phyloP scores from a whole-genome alignment of 768 basidiomycete species.

The Ramaria sp. region DNA sequence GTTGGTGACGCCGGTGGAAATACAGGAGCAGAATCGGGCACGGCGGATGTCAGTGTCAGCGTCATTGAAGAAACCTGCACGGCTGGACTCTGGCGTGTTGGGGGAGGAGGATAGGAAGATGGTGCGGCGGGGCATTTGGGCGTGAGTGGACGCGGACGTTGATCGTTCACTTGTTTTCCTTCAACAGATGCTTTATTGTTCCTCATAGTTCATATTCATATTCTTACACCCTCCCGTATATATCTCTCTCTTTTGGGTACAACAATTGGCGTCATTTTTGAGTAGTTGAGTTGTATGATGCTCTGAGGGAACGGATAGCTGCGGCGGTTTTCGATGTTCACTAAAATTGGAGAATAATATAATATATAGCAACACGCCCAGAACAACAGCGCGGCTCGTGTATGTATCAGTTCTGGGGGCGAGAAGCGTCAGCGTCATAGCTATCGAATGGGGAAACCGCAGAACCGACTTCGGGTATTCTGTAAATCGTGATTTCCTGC shows the following conservation, averaged over 20 bases:
- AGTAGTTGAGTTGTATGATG: too few relatives aligned
- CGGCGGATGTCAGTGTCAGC: background rate
- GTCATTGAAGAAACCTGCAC: background rate
- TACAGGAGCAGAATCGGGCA: too few relatives aligned
- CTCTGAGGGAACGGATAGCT: too few relatives aligned
- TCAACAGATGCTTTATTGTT: background rate
- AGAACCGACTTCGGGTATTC: constrained; percentile 69
- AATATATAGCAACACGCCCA: background rate
- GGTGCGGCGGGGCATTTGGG: background rate
- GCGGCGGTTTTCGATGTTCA: too few relatives aligned
- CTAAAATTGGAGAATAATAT: background rate
- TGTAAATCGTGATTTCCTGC: constrained; percentile 81
- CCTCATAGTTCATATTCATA: background rate
- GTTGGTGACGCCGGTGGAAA: too few relatives aligned
- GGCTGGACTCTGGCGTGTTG: background rate
- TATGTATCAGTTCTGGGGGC: constrained; percentile 10
- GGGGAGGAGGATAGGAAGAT: background rate
- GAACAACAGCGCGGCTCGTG: background rate
- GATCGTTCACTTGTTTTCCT: background rate
- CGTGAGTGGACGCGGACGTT: background rate
- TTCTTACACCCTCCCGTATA: background rate
- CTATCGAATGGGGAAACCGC: background rate
- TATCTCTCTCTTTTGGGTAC: too few relatives aligned
- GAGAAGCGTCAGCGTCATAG: background rate
- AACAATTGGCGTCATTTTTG: too few relatives aligned